These are phyloP conservation scores for Microthyrium microscopicum DNA, from an alignment of 2,329 filamentous ascomycete species.

Conservation along the genomic window DNA sequence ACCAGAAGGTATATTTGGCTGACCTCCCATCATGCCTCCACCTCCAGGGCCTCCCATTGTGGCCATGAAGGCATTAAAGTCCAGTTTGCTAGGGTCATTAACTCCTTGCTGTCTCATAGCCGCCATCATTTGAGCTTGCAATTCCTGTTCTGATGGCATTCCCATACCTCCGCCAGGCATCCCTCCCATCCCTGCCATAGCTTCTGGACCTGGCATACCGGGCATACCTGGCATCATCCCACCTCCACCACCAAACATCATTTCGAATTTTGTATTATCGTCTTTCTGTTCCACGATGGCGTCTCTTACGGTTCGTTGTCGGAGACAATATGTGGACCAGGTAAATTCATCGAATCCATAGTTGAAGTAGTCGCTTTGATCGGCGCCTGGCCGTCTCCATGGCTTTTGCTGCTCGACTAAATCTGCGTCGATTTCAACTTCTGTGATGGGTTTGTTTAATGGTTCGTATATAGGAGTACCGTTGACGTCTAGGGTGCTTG, in stretches of 20 bases:
- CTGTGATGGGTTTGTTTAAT: constrained; percentile 61
- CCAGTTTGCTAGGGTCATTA: constrained; percentile 33
- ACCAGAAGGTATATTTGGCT: constrained; percentile 6
- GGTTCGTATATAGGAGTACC: constrained; percentile 64
- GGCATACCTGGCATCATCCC: constrained; percentile 11
- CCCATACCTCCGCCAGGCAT: too few species aligned
- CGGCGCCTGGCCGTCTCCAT: constrained; percentile 86
- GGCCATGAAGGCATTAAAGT: constrained; percentile 37
- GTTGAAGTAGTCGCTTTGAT: constrained; percentile 96
- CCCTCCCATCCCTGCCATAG: constrained; percentile 13
- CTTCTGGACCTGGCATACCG: constrained; percentile 9
- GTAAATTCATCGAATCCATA: constrained; percentile 98
- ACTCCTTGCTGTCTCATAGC: constrained; percentile 27
- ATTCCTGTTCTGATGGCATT: constrained; percentile 37
- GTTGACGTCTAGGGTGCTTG: constrained; percentile 63
- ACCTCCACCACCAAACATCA: constrained; percentile 27
- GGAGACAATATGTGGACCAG: constrained; percentile 84
- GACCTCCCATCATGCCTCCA: constrained; percentile 14
- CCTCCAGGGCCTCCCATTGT: constrained; percentile 29
- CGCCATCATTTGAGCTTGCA: constrained; percentile 31
- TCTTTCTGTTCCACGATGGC: constrained; percentile 72
- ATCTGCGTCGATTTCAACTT: constrained; percentile 35
- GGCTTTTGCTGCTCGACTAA: constrained; percentile 63
- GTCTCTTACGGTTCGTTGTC: constrained; percentile 63
- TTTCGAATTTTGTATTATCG: constrained; percentile 43